phyloP scores from a whole-genome alignment of 169 alveolate species.

The Plasmodium billcollinsi region DNA sequence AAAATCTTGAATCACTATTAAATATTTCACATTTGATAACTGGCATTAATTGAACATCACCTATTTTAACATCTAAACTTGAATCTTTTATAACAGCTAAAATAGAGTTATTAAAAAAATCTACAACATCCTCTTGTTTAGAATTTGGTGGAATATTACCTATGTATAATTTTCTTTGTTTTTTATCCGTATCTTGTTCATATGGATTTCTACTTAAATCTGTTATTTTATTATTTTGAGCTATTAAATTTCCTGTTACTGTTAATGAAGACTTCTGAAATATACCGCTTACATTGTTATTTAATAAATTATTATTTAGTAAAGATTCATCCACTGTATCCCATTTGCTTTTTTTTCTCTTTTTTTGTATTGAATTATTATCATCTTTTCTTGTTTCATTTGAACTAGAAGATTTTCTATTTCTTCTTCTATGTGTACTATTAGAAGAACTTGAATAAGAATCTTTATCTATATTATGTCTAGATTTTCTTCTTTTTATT shows the following conservation, averaged over 20 bases:
- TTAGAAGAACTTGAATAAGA: slow-evolving; percentile 27
- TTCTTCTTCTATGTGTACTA: slow-evolving; percentile 26
- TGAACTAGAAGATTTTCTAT: slow-evolving; percentile 34
- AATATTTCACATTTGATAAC: slow-evolving; percentile 85
- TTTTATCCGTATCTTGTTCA: slow-evolving; percentile 80
- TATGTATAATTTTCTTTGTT: slow-evolving; percentile 82
- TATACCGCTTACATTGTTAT: slow-evolving; percentile 23
- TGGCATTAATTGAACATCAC: slow-evolving; percentile 73
- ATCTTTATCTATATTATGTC: slow-evolving; percentile 44
- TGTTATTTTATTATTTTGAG: slow-evolving; percentile 17
- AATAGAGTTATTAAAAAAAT: slow-evolving; percentile 81
- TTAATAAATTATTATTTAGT: slow-evolving; percentile 34
- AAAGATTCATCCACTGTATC: slow-evolving; percentile 73
- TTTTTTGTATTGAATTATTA: neutral
- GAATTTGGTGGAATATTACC: slow-evolving; percentile 87
- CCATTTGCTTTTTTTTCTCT: slow-evolving; percentile 73
- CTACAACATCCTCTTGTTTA: slow-evolving; percentile 80
- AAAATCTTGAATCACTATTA: slow-evolving; percentile 84
- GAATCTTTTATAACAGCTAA: slow-evolving; percentile 73
- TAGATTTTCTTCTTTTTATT: slow-evolving; percentile 21
- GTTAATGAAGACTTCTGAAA: slow-evolving; percentile 38
- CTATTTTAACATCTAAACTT: slow-evolving; percentile 64
- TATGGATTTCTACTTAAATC: slow-evolving; percentile 52
- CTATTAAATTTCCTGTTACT: slow-evolving; percentile 10
- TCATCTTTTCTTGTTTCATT: slow-evolving; percentile 27